These are phyloP conservation scores for Penicillium occitanis DNA, from an alignment of 2,329 filamentous ascomycete species.

Conservation along the genomic window DNA sequence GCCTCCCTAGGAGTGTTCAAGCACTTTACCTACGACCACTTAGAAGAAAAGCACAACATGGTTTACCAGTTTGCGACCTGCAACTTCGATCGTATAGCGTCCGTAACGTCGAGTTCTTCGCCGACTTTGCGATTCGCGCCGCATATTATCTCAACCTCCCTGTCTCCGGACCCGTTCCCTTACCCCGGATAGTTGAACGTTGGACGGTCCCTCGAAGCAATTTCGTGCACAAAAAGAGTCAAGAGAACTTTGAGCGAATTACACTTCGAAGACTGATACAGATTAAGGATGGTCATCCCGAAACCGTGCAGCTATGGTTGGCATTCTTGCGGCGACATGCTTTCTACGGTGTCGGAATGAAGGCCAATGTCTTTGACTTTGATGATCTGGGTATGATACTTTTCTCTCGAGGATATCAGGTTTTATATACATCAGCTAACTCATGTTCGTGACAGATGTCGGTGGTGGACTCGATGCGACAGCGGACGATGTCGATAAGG, in stretches of 20 bases:
- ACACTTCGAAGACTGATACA: slow-evolving; percentile 84
- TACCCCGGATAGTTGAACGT: slow-evolving; percentile 82
- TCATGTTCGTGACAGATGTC: slow-evolving; percentile 35
- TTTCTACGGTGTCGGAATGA: slow-evolving; percentile 97
- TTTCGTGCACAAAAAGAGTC: slow-evolving; percentile 95
- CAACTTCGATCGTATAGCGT: slow-evolving; percentile 89
- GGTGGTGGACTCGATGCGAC: slow-evolving; percentile 42
- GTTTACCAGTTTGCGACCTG: slow-evolving; percentile 82
- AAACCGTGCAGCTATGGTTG: slow-evolving; percentile 87
- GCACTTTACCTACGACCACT: slow-evolving; percentile 83
- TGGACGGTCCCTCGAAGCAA: slow-evolving; percentile 89
- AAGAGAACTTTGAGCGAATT: slow-evolving; percentile 95
- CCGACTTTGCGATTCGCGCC: slow-evolving; percentile 89
- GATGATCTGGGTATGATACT: slow-evolving; percentile 63
- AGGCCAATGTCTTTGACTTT: slow-evolving; percentile 95
- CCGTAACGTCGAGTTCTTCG: slow-evolving; percentile 88
- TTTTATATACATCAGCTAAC: slow-evolving; percentile 17
- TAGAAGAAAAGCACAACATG: slow-evolving; percentile 69
- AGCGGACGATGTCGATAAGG: slow-evolving; percentile 39
- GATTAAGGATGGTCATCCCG: slow-evolving; percentile 86
- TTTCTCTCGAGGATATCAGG: background rate
- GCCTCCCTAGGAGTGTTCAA: slow-evolving; percentile 76
- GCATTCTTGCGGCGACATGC: slow-evolving; percentile 89
- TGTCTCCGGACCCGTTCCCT: slow-evolving; percentile 78
- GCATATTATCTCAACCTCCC: slow-evolving; percentile 91